Conservation (phyloP, 495 filamentous ascomycete species). For the Neurospora sp. region DNA sequence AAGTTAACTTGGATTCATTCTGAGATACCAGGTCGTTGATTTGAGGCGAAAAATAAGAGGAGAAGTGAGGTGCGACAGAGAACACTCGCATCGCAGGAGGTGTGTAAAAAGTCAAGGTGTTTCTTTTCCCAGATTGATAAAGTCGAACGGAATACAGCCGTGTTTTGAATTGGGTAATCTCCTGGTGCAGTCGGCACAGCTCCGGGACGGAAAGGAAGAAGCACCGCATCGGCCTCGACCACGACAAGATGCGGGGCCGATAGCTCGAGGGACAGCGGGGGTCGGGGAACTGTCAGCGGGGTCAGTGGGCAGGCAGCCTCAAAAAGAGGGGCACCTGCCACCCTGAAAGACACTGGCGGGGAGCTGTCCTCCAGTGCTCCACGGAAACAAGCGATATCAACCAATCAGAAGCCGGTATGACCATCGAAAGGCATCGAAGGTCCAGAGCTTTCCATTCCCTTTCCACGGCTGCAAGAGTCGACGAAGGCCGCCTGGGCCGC, state of each 20-base stretch:
- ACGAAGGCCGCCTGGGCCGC: neutral
- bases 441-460: slow-evolving; percentile 24
- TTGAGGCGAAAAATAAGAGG: neutral
- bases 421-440: slow-evolving; percentile 27
- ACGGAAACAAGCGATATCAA: neutral
- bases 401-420: slow-evolving; percentile 16
- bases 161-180: neutral
- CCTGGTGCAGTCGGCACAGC: neutral
- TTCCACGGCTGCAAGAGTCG: neutral
- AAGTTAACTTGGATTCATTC: neutral
- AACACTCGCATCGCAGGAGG: neutral
- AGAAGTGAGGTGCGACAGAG: neutral
- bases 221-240: neutral
- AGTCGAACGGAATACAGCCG: neutral
- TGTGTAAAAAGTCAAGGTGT: neutral
- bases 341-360: slow-evolving; percentile 11
- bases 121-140: neutral
- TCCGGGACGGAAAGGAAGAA: neutral
- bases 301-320: slow-evolving; percentile 4
- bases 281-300: slow-evolving; percentile 2
- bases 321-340: slow-evolving; percentile 1
- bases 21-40: neutral
- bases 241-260: neutral
- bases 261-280: neutral
- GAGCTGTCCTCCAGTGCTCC: slow-evolving; percentile 5